Evolutionary conservation across 306 rosid species (phyloP), one percentile per base, ranked within the genome.

Genomic region (Ziziphus jujuba): DNA sequence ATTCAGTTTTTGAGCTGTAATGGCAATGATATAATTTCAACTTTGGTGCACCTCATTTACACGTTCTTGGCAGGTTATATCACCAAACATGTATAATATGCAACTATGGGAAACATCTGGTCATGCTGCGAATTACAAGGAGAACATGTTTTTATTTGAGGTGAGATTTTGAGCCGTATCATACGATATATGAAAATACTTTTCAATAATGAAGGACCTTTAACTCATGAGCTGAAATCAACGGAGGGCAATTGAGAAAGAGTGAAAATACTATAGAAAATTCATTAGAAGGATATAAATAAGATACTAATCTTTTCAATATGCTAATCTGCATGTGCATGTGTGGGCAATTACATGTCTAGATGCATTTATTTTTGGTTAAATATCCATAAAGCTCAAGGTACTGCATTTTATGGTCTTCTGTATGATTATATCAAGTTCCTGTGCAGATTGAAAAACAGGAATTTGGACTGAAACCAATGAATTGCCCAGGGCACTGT

Each of bases 401-500:
- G 36, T 45, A 48, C 56, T 16, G 13, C n/a, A 16, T 20, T 24
- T n/a, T 31, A 36, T 44, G 13, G 31, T 13, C 7, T 76, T 19
- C 45, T 23, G 36, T 54, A 28, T 63, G n/a, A 45, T 61, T 36
- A 36, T 61, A 54, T 67, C 5, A 43, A 20, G 43, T 67, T 21
- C 31, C 34, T 62, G 6, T 67, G 59, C 86, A 93, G 98, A 73
- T 93, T 69, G 98, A 93, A 81, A 93, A 90, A 73, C 98, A 93
- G 65, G 97, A 93, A 70, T 93, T 93, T 81, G 98, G 98, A 69
- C 61, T 93, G 84, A 93, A 93, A 77, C 98, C 98, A 34, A 93
- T 90, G 98, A 93, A 93, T 80, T 93, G 98, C 84, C 98, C 97
- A 0, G 98, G 98, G n/a, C 98, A 93, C 75, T 93, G 98, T 80